Conservation (phyloP, 1,284 basidiomycete genomes). For the Neolentinus lepideus region DNA sequence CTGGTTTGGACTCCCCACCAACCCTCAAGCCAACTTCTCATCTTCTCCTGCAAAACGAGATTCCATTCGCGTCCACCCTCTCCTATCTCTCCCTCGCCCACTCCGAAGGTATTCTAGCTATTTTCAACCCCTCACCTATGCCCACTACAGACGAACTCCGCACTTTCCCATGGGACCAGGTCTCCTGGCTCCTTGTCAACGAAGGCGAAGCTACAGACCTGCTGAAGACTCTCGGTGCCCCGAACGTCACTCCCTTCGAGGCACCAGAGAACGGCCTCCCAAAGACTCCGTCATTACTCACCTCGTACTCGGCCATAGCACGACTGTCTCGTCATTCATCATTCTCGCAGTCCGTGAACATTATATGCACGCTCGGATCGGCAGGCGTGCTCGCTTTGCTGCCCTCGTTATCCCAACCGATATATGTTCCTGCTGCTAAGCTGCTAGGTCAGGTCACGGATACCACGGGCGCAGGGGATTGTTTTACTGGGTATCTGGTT, state of each 20-base stretch:
- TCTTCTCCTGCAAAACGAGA: constrained; percentile 52
- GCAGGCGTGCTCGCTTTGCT: constrained; percentile 35
- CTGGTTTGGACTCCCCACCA: constrained; percentile 19
- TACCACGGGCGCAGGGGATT: constrained; percentile 56
- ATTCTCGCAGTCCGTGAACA: constrained; percentile 20
- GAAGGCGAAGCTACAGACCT: constrained; percentile 39
- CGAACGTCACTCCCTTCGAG: constrained; percentile 1
- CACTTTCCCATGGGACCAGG: constrained; percentile 38
- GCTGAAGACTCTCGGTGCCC: constrained; percentile 15
- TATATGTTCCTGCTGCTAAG: constrained; percentile 38
- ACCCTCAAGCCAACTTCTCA: constrained; percentile 29
- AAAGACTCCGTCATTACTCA: background rate
- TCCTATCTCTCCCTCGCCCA: constrained; percentile 22
- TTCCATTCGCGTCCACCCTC: constrained; percentile 35
- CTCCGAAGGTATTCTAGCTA: constrained; percentile 17
- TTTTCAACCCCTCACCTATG: constrained; percentile 53
- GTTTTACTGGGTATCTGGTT: constrained; percentile 52
- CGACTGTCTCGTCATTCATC: constrained; percentile 9
- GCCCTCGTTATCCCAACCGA: constrained; percentile 14
- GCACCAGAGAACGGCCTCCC: background rate
- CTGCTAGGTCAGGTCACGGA: constrained; percentile 34
- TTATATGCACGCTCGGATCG: constrained; percentile 49
- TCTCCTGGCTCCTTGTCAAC: constrained; percentile 51
- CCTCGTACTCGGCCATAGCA: constrained; percentile 9
- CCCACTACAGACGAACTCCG: constrained; percentile 25